These are phyloP conservation scores for Cutaneotrichosporon dermatis DNA, from an alignment of 1,284 basidiomycete genomes.

Conservation along the genomic window DNA sequence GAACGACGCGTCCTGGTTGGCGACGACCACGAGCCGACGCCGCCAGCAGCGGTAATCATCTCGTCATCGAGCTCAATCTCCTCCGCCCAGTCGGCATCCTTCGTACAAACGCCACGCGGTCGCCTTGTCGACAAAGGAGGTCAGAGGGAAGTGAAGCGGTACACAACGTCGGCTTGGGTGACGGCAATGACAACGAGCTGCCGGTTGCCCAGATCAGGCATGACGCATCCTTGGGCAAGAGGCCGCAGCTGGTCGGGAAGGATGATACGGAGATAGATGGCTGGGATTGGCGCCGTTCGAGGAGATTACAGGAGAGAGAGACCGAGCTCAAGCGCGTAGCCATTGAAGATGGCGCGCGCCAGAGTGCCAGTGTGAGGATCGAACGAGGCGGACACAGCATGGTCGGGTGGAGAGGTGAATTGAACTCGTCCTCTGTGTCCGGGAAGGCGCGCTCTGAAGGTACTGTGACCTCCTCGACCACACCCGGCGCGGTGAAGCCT, in stretches of 20 bases:
- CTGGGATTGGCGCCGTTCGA: constrained; percentile 20
- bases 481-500: not conserved
- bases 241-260: constrained; percentile 66
- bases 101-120: constrained; percentile 30
- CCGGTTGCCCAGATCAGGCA: constrained; percentile 56
- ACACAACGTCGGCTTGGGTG: constrained; percentile 67
- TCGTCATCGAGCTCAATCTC: constrained; percentile 39
- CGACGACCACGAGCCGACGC: constrained; percentile 59
- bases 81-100: constrained; percentile 35
- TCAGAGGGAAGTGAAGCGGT: constrained; percentile 63
- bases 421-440: constrained; percentile 41
- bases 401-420: constrained; percentile 63
- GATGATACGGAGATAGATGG: constrained; percentile 65
- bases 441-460: constrained; percentile 53
- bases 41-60: constrained; percentile 24
- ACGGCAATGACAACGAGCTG: constrained; percentile 68
- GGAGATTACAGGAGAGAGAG: constrained; percentile 53
- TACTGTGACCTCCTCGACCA: constrained; percentile 30
- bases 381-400: constrained; percentile 65
- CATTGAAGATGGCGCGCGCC: constrained; percentile 68
- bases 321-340: constrained; percentile 71
- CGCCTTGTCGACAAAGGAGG: constrained; percentile 19
- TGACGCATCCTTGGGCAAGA: constrained; percentile 53
- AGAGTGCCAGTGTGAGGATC: constrained; percentile 63
- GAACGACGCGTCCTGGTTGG: constrained; percentile 65